Percentiles rank a stretch among this genome's conserved stretches.
Conservation (phyloP, 345 rosid species). For the Sisymbrium altissimum region DNA sequence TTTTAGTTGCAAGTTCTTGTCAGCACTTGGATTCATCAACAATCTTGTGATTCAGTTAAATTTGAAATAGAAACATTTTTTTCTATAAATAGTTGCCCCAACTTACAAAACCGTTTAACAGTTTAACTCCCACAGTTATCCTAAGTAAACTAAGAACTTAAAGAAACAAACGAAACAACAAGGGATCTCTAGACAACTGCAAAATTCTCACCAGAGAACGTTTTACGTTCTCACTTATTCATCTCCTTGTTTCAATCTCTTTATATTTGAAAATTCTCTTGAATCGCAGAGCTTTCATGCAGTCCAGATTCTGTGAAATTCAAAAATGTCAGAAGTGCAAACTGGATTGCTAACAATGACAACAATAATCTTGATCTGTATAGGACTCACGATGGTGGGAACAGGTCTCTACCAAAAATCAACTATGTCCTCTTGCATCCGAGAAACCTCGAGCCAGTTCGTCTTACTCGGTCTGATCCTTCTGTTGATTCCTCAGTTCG, state of each 20-base stretch:
- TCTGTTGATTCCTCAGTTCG: conserved; percentile 6
- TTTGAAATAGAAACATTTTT: not conserved
- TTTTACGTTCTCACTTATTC: too few species aligned
- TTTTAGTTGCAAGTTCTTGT: not conserved
- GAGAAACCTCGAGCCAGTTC: not conserved
- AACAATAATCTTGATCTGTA: conserved; percentile 7
- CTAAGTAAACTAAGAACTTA: not conserved
- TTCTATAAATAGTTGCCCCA: not conserved
- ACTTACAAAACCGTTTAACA: not conserved
- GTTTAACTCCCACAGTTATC: not conserved
- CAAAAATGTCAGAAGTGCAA: conserved; percentile 5
- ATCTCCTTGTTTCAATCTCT: not conserved
- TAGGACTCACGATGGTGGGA: conserved; percentile 18
- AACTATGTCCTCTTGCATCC: conserved; percentile 8
- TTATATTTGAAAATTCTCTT: not conserved
- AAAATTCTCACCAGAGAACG: not conserved
- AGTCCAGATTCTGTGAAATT: not conserved
- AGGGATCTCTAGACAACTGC: not conserved
- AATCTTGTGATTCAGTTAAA: not conserved
- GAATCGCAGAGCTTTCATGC: not conserved
- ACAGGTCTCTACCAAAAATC: conserved; percentile 16
- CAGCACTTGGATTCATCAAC: not conserved
- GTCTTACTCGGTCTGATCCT: conserved; percentile 1
- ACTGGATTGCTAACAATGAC: conserved; percentile 12
- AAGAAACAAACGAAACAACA: not conserved